Base-by-base conservation (phyloP, 2,329 filamentous ascomycete genomes). In the Aspergillus sp. region DNA sequence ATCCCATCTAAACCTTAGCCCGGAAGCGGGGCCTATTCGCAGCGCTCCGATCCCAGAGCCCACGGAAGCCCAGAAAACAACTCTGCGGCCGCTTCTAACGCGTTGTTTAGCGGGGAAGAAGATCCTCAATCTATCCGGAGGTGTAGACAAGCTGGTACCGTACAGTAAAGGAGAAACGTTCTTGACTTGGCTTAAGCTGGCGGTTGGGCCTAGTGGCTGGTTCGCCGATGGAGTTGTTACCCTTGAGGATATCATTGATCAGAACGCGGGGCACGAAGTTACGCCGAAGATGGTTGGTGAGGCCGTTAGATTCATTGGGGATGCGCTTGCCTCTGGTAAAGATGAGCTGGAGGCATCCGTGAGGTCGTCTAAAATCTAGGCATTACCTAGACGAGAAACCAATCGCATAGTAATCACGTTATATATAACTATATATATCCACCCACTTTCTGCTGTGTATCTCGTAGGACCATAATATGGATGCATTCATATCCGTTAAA, bases 81-180 rank as follows among this genome's bases (percentile, higher is more conserved):
- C 68, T 8, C 60, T 83, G 27, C 67, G 74, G 11, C 77, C 81
- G 3, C 56, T 79, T 8, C 66, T 85, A 50, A 71, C 71, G 5
- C 66, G 65, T 6, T 70, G 66, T 45, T 60, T 81, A n/a, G 71
- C 69, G 3, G 82, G 83, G 0, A 86, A 85, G 69, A 77, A 75
- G 44, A 80, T 86, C 21, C 62, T 86, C 45, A 80, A 79, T 60
- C 59, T 86, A 23, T 78, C 80, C 23, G 84, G 84, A 17, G 82
- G 78, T 1, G 74, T 75, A 2, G 86, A 88, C 66, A 85, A 85
- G 60, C 70, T 88, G 15, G 86, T 88, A 14, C 84, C 84, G 6
- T 85, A 86, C 65, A 75, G 76, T 9, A 80, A 80, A 6, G 80
- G 81, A 14, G 79, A 85, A 64, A 75, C 79, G 0, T 86, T 88